phyloP scores from a whole-genome alignment of 176 grass and related monocot genomes.

The Musa beccarii region DNA sequence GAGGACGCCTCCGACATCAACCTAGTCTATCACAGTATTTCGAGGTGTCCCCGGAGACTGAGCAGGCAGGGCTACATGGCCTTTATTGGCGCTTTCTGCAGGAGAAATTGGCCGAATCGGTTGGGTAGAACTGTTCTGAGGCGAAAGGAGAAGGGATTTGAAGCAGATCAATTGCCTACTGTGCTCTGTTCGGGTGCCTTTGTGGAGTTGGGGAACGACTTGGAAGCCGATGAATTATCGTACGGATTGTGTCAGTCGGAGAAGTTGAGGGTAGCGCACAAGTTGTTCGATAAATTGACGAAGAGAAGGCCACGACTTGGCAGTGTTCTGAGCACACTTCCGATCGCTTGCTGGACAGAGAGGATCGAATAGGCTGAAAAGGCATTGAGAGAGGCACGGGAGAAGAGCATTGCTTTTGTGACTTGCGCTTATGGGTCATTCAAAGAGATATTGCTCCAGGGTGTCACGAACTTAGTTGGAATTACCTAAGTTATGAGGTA shows the following conservation, averaged over 20 bases:
- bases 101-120: background rate
- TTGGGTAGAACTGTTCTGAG: background rate
- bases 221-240: constrained; percentile 14
- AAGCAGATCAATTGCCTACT: constrained; percentile 18
- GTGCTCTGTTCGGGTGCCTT: constrained; percentile 8
- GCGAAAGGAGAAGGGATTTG: constrained; percentile 21
- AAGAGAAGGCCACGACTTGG: background rate
- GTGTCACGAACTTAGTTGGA: too few species aligned
- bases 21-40: constrained; percentile 1
- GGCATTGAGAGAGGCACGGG: background rate
- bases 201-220: constrained; percentile 9
- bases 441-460: background rate
- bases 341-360: background rate
- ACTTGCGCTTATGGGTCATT: constrained; percentile 6
- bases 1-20: constrained; percentile 9
- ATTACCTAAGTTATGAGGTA: too few species aligned
- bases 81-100: constrained; percentile 13
- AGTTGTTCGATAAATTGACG: constrained; percentile 21
- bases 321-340: constrained; percentile 8
- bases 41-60: background rate
- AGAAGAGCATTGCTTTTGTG: background rate
- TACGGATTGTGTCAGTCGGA: constrained; percentile 4
- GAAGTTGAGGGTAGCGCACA: constrained; percentile 11
- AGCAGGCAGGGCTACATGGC: constrained; percentile 6
- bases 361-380: constrained; percentile 12